Conservation (phyloP, 352 stramenopile species). For the Pythium myriotylum region DNA sequence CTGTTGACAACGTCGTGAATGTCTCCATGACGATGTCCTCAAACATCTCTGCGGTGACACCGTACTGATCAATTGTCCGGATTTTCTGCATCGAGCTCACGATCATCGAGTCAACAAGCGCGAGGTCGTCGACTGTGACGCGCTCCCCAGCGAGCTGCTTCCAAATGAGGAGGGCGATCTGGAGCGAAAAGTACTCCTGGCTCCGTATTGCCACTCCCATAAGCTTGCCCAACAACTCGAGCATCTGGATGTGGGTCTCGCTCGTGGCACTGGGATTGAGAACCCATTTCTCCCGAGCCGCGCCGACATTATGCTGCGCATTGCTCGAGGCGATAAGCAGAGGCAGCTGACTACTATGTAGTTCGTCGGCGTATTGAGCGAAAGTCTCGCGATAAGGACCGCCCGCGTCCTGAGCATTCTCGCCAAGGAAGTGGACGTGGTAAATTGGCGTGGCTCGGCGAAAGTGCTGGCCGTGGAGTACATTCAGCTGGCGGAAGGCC, state of each 20-base stretch:
- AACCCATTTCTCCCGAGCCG: conserved; percentile 89
- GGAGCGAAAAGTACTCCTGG: conserved; percentile 88
- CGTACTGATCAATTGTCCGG: conserved; percentile 70
- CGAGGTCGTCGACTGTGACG: conserved; percentile 79
- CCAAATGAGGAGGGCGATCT: conserved; percentile 89
- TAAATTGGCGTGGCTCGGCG: conserved; percentile 76
- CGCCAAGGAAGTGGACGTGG: conserved; percentile 82
- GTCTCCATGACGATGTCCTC: conserved; percentile 91
- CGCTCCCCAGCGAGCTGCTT: conserved; percentile 84
- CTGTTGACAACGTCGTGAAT: conserved; percentile 88
- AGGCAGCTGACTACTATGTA: conserved; percentile 82
- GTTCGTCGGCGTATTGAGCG: conserved; percentile 79
- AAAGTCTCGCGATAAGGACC: conserved; percentile 88
- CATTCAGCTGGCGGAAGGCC: conserved; percentile 80
- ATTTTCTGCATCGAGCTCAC: conserved; percentile 90
- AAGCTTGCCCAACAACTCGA: conserved; percentile 92
- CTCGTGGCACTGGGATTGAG: conserved; percentile 76
- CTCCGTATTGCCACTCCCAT: conserved; percentile 88
- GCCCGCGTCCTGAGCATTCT: conserved; percentile 85
- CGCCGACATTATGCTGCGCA: conserved; percentile 86
- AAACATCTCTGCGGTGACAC: conserved; percentile 88
- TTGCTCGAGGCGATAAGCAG: conserved; percentile 91
- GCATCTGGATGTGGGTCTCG: conserved; percentile 71
- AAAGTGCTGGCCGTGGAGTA: conserved; percentile 65
- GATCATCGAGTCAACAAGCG: conserved; percentile 83